phyloP scores from a whole-genome alignment of 139 green algal species.

The Chlamydomonas sp. region DNA sequence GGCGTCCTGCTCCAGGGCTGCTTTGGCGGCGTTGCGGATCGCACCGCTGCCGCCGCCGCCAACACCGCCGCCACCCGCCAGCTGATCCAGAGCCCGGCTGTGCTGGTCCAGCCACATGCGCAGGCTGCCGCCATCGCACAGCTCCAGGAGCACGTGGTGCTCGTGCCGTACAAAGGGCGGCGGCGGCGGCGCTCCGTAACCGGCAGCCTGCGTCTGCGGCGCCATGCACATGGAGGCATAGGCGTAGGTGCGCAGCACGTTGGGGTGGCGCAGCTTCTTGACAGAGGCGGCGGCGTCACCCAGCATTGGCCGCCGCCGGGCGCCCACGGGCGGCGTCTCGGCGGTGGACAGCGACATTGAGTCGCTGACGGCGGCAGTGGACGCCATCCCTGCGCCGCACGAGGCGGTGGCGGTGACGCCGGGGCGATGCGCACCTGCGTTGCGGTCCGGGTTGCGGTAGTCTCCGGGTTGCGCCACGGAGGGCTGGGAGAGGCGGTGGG shows the following conservation, averaged over 20 bases:
- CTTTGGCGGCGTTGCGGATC: too few relatives aligned
- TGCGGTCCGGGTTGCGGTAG: too few relatives aligned
- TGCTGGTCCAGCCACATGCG: slow-evolving; percentile 4
- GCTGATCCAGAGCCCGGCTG: neutral
- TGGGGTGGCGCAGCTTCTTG: slow-evolving; percentile 30
- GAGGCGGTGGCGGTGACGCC: too few relatives aligned
- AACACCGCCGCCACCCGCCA: neutral
- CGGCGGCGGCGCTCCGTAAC: too few relatives aligned
- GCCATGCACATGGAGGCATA: slow-evolving; percentile 8
- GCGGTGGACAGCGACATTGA: neutral
- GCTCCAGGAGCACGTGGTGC: slow-evolving; percentile 38
- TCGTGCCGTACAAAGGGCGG: neutral
- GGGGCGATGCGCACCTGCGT: too few relatives aligned
- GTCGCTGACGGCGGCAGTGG: neutral
- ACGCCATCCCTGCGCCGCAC: too few relatives aligned
- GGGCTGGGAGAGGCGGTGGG: too few relatives aligned
- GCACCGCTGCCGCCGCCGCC: neutral
- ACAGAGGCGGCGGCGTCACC: slow-evolving; percentile 13
- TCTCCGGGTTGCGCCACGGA: too few relatives aligned
- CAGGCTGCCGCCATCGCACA: slow-evolving; percentile 35
- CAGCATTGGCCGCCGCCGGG: neutral
- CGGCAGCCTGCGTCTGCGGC: slow-evolving; percentile 13
- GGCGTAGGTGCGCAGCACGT: slow-evolving; percentile 33
- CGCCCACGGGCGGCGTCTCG: neutral
- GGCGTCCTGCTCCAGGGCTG: neutral